These are phyloP conservation scores for Tripterygium wilfordii DNA, from an alignment of 177 flowering plant genomes.

Conservation along the genomic window DNA sequence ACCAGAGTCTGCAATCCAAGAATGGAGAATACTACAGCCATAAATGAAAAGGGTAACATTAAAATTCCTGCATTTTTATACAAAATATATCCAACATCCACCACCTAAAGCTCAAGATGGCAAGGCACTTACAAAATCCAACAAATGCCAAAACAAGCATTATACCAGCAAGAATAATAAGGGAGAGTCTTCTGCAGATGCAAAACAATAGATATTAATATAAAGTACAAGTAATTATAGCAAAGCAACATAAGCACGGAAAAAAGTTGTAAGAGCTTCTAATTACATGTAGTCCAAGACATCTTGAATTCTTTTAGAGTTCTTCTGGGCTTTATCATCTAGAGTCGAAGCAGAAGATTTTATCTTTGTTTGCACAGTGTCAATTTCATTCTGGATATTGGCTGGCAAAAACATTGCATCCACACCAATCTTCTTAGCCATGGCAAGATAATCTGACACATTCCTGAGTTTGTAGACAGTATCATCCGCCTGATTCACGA, in stretches of 20 bases:
- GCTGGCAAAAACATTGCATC: constrained; percentile 36
- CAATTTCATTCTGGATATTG: constrained; percentile 47
- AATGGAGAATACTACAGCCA: constrained; percentile 68
- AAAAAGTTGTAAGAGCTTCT: neutral
- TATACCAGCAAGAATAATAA: constrained; percentile 68
- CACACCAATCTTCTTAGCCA: constrained; percentile 64
- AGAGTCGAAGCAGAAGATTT: constrained; percentile 55
- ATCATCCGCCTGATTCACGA: constrained; percentile 56
- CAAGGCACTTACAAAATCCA: constrained; percentile 58
- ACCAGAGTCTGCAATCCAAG: constrained; percentile 72
- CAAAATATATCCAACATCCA: neutral
- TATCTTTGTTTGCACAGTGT: constrained; percentile 42
- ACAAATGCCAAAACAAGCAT: constrained; percentile 77
- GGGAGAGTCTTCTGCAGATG: constrained; percentile 58
- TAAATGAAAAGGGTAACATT: constrained; percentile 1
- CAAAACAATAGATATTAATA: neutral
- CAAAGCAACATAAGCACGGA: neutral
- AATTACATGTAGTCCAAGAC: constrained; percentile 55
- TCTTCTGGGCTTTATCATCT: constrained; percentile 26
- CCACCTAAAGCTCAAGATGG: neutral
- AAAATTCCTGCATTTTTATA: neutral
- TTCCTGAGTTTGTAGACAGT: constrained; percentile 56
- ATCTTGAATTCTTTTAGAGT: constrained; percentile 43
- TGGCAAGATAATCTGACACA: constrained; percentile 57
- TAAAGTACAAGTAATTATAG: neutral